These are phyloP conservation scores for Plectosphaerella sp. DNA, from an alignment of 2,329 filamentous ascomycete species.

Conservation along the genomic window DNA sequence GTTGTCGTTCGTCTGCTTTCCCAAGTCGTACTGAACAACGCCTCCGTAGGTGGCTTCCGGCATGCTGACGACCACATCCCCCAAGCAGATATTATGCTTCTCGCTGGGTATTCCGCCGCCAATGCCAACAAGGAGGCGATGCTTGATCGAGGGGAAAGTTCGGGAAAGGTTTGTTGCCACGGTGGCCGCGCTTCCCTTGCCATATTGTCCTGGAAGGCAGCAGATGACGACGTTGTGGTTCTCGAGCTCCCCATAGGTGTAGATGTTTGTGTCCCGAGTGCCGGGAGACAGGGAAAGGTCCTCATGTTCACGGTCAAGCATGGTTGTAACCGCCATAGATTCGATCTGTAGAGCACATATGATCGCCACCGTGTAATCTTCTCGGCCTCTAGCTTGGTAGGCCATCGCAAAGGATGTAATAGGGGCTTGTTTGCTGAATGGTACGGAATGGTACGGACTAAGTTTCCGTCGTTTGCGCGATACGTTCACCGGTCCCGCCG, in stretches of 20 bases:
- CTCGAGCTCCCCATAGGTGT: slow-evolving; percentile 18
- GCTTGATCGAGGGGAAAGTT: slow-evolving; percentile 17
- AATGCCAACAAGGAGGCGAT: slow-evolving; percentile 19
- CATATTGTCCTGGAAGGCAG: slow-evolving; percentile 18
- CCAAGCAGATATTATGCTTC: slow-evolving; percentile 9
- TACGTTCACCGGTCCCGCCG: too few relatives aligned
- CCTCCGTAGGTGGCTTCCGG: slow-evolving; percentile 1
- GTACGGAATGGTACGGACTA: too few relatives aligned
- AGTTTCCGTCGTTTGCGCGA: too few relatives aligned
- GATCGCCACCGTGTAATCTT: slow-evolving; percentile 19
- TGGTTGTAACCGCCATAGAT: slow-evolving; percentile 20
- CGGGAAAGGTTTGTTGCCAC: slow-evolving; percentile 17
- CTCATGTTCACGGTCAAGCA: slow-evolving; percentile 20
- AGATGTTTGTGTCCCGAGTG: slow-evolving; percentile 15
- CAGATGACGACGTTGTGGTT: slow-evolving; percentile 21
- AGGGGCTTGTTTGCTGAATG: too few relatives aligned
- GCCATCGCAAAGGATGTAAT: too few relatives aligned
- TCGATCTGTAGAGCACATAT: slow-evolving; percentile 19
- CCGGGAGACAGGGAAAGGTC: slow-evolving; percentile 7
- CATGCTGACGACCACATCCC: slow-evolving; percentile 12
- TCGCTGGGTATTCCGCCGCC: slow-evolving; percentile 14
- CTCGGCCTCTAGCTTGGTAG: not conserved
- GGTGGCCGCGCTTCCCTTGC: slow-evolving; percentile 17
- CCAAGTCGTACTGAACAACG: slow-evolving; percentile 6
- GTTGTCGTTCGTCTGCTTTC: not conserved